Conservation (phyloP, 2,329 filamentous ascomycete species). For the Colletotrichum siamense region DNA sequence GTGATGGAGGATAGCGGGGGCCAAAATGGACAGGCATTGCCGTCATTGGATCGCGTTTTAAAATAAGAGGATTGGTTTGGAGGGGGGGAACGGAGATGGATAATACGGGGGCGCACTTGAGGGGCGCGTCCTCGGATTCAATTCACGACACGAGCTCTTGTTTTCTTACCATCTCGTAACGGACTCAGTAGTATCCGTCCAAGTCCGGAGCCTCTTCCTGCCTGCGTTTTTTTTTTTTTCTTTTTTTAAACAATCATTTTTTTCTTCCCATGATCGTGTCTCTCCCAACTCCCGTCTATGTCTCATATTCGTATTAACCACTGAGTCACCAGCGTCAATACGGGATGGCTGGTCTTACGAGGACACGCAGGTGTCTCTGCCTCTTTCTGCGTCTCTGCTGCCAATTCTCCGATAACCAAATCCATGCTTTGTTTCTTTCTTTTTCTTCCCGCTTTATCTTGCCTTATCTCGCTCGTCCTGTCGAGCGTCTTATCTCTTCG, state of each 20-base stretch:
- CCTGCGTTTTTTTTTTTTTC: background rate
- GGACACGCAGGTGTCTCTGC: background rate
- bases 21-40: conserved; percentile 6
- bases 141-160: background rate
- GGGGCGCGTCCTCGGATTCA: background rate
- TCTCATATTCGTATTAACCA: background rate
- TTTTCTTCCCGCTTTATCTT: background rate
- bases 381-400: background rate
- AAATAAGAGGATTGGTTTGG: conserved; percentile 19
- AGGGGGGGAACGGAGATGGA: background rate
- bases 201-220: background rate
- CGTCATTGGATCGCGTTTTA: conserved; percentile 16
- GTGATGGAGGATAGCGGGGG: background rate
- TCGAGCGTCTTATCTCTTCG: background rate
- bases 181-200: background rate
- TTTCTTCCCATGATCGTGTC: background rate
- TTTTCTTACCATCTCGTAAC: background rate
- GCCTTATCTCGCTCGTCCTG: background rate
- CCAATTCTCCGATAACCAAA: background rate
- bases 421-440: background rate
- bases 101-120: background rate
- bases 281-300: background rate
- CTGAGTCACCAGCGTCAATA: background rate
- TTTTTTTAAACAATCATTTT: background rate
- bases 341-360: background rate